Evolutionary conservation across 2,329 filamentous ascomycete genomes (phyloP).

Genomic region (Microsporum audouinii): DNA sequence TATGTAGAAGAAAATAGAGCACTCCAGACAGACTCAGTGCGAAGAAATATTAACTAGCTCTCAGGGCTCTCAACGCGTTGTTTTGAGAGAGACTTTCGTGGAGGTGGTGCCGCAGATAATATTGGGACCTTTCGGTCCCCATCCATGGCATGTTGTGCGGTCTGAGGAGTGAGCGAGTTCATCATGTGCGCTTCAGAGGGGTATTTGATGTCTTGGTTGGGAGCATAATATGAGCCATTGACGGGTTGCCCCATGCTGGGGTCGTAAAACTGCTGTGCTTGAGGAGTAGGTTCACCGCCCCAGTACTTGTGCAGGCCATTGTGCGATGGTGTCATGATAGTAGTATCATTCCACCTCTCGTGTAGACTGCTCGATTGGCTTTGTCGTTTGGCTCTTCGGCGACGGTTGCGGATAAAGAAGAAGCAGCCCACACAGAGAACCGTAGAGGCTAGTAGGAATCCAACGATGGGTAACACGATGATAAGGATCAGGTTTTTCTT

Average conservation of each 20-base stretch:
- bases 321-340: conserved; percentile 20
- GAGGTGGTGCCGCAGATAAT: conserved; percentile 10
- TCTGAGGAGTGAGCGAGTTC: conserved; percentile 3
- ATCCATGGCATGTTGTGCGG: conserved; percentile 4
- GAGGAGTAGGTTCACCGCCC: conserved; percentile 12
- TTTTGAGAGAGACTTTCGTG: conserved; percentile 9
- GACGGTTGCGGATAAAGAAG: conserved; percentile 33
- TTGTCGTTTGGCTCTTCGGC: conserved; percentile 24
- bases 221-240: not conserved
- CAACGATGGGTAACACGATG: conserved; percentile 35
- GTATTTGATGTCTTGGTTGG: conserved; percentile 12
- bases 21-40: not conserved
- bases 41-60: not conserved
- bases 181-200: conserved; percentile 13
- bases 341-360: conserved; percentile 26
- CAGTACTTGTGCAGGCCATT: conserved; percentile 19
- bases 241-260: conserved; percentile 2
- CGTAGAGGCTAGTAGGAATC: conserved; percentile 29
- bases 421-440: conserved; percentile 28
- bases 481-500: conserved; percentile 25
- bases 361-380: conserved; percentile 23
- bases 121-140: conserved; percentile 12
- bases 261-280: not conserved
- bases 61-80: not conserved
- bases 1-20: not conserved